Evolutionary conservation across 768 basidiomycete species (phyloP).

Genomic region (Cubamyces lactineus): DNA sequence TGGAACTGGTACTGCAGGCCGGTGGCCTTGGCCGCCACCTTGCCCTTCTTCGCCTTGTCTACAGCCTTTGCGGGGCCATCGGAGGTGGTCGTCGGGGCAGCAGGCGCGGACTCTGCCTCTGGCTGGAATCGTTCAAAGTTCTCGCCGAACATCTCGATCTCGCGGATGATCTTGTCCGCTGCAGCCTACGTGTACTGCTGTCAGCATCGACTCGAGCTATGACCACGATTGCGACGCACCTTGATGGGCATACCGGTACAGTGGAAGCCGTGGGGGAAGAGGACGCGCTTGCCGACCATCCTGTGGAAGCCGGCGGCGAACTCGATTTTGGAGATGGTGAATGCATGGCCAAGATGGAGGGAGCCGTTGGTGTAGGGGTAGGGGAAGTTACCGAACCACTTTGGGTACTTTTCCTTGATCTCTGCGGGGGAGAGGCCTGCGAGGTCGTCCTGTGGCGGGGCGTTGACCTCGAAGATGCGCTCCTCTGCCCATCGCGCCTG

Average conservation of each 20-base stretch:
- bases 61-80: conserved; percentile 47
- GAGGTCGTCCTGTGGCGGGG: conserved; percentile 71
- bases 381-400: conserved; percentile 98
- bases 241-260: conserved; percentile 99
- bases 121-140: conserved; percentile 77
- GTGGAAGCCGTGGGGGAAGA: conserved; percentile 98
- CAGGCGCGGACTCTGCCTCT: conserved; percentile 46
- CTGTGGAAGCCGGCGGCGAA: conserved; percentile 95
- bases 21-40: conserved; percentile 89
- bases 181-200: conserved; percentile 62
- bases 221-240: conserved; percentile 49
- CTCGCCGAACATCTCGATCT: conserved; percentile 93
- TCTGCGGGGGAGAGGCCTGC: conserved; percentile 64
- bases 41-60: conserved; percentile 93
- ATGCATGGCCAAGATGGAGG: conserved; percentile 95
- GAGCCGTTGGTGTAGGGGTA: conserved; percentile 99
- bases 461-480: conserved; percentile 81
- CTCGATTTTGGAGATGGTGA: conserved; percentile 98
- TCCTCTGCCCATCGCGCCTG: conserved; percentile 81
- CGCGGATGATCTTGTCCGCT: conserved; percentile 96
- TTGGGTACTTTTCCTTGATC: conserved; percentile 78
- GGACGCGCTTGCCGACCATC: conserved; percentile 89
- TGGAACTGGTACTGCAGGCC: conserved; percentile 98
- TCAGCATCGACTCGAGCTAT: conserved; percentile 1
- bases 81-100: conserved; percentile 45